These are phyloP conservation scores for Macrolepiota albuminosa DNA, from an alignment of 768 basidiomycete genomes.

Conservation along the genomic window DNA sequence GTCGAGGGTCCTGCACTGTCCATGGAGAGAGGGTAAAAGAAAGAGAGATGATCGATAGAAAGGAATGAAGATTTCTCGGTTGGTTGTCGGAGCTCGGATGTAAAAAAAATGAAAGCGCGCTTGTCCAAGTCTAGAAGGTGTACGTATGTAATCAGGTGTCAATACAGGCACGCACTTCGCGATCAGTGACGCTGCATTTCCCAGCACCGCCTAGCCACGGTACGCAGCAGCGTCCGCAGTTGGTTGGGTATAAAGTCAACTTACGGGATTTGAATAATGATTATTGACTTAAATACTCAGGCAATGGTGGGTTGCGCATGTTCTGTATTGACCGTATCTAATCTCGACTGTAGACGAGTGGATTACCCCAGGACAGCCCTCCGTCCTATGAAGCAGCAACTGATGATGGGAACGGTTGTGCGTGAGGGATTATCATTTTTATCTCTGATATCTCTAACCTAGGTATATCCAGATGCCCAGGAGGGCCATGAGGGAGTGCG, in stretches of 20 bases:
- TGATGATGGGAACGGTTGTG: constrained; percentile 24
- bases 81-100: constrained; percentile 16
- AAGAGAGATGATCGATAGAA: constrained; percentile 15
- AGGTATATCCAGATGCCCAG: background rate
- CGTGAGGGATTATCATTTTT: constrained; percentile 6
- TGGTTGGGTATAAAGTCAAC: constrained; percentile 7
- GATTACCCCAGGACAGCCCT: constrained; percentile 33
- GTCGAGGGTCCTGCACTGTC: constrained; percentile 24
- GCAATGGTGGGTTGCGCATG: constrained; percentile 17
- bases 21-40: constrained; percentile 15
- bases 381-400: constrained; percentile 44
- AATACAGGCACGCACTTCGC: background rate
- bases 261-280: constrained; percentile 16
- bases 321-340: background rate
- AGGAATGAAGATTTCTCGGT: constrained; percentile 10
- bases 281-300: constrained; percentile 21
- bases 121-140: background rate
- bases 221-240: constrained; percentile 9
- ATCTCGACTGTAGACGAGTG: constrained; percentile 10
- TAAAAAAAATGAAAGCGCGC: constrained; percentile 12
- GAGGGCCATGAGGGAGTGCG: constrained; percentile 4
- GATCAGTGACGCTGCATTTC: background rate
- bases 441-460: background rate
- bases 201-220: constrained; percentile 5
- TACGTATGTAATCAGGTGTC: background rate